A percentile compares a stretch with the other conserved stretches of the same genome.
These are phyloP conservation scores for Stephania yunnanensis DNA, from an alignment of 164 flowering plant genomes.

Conservation along the genomic window DNA sequence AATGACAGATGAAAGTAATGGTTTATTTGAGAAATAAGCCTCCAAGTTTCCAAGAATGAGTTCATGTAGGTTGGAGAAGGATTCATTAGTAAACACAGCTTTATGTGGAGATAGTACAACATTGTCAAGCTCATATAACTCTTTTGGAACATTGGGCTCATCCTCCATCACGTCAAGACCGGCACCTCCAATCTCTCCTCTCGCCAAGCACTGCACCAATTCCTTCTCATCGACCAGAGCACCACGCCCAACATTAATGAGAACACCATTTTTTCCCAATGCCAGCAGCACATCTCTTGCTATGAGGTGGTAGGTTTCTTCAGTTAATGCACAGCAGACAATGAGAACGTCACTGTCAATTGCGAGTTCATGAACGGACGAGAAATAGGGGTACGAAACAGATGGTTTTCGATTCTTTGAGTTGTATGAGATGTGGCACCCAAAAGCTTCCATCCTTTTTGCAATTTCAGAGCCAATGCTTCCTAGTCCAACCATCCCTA, in stretches of 20 bases:
- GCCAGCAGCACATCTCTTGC: conserved; percentile 52
- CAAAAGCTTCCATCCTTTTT: conserved; percentile 59
- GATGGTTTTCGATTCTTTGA: conserved; percentile 47
- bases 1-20: conserved; percentile 31
- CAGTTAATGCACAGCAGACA: conserved; percentile 49
- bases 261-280: conserved; percentile 56
- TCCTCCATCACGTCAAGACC: conserved; percentile 83
- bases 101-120: conserved; percentile 62
- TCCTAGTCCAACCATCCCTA: conserved; percentile 77
- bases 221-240: conserved; percentile 60
- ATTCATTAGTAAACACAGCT: conserved; percentile 46
- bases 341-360: conserved; percentile 44
- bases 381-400: conserved; percentile 35
- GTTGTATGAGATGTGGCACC: conserved; percentile 50
- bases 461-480: conserved; percentile 60
- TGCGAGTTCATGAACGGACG: conserved; percentile 49
- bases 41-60: conserved; percentile 44
- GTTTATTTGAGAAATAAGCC: conserved; percentile 60
- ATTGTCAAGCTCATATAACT: conserved; percentile 49
- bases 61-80: conserved; percentile 24
- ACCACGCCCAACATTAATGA: conserved; percentile 65
- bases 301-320: conserved; percentile 54
- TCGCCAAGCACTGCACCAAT: conserved; percentile 44
- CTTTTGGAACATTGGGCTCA: conserved; percentile 64
- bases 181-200: conserved; percentile 62